A percentile compares a stretch with the other conserved stretches of the same genome.
Evolutionary conservation across 345 rosid genomes (phyloP).

Genomic region (Boechera retrofracta): DNA sequence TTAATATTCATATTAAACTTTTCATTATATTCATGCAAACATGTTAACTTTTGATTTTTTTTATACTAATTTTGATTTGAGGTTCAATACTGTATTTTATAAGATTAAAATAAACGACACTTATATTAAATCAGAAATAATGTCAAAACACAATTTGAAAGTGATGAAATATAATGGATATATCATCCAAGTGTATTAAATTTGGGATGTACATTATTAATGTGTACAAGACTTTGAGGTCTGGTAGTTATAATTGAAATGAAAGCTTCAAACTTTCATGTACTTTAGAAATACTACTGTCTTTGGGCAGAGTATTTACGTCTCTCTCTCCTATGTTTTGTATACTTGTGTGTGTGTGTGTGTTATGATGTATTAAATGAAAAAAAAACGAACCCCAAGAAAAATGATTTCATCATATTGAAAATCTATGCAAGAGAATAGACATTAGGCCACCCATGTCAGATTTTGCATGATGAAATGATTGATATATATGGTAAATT

Average conservation of each 20-base stretch:
- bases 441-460: conserved; percentile 36
- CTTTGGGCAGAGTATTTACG: conserved; percentile 35
- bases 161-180: not conserved
- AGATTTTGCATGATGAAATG: conserved; percentile 42
- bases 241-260: not conserved
- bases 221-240: conserved; percentile 7
- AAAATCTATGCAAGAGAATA: conserved; percentile 38
- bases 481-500: conserved; percentile 33
- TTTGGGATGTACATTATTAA: not conserved
- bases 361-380: conserved; percentile 21
- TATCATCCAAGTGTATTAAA: not conserved
- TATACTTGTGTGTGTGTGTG: not conserved
- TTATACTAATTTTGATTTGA: not conserved
- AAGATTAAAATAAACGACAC: not conserved
- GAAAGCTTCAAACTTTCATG: conserved; percentile 43
- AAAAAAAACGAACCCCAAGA: conserved; percentile 39
- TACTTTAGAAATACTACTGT: conserved; percentile 33
- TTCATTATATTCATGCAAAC: not conserved
- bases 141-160: not conserved
- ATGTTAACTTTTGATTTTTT: not conserved
- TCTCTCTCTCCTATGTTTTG: conserved; percentile 24
- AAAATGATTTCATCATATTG: conserved; percentile 26
- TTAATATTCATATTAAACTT: not conserved
- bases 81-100: too few relatives aligned
- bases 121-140: not conserved